phyloP scores from a whole-genome alignment of 768 basidiomycete genomes.

The Scleroderma bovista region DNA sequence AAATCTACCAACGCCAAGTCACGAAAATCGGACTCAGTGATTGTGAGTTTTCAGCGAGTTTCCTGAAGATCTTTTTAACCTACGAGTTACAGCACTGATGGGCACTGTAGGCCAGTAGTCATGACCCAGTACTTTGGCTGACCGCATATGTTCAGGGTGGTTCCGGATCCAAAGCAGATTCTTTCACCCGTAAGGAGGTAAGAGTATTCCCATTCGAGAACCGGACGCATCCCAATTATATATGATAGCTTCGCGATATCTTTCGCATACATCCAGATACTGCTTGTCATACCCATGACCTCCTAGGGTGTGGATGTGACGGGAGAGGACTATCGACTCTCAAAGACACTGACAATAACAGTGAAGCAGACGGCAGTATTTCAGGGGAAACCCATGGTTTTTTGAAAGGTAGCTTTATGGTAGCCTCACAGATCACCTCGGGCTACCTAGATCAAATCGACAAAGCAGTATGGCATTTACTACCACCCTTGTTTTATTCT shows the following conservation, averaged over 20 bases:
- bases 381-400: slow-evolving; percentile 26
- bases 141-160: slow-evolving; percentile 27
- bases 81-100: slow-evolving; percentile 51
- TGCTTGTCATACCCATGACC: slow-evolving; percentile 86
- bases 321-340: slow-evolving; percentile 8
- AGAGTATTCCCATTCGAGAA: slow-evolving; percentile 16
- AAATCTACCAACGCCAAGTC: slow-evolving; percentile 90
- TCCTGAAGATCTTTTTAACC: slow-evolving; percentile 7
- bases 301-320: slow-evolving; percentile 76
- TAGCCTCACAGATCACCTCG: slow-evolving; percentile 56
- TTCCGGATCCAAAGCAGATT: slow-evolving; percentile 68
- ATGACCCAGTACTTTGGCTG: slow-evolving; percentile 1
- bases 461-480: slow-evolving; percentile 43
- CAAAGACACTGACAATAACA: slow-evolving; percentile 1
- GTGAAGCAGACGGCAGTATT: slow-evolving; percentile 18
- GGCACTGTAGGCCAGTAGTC: slow-evolving; percentile 44
- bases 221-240: background rate
- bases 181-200: slow-evolving; percentile 84
- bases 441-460: slow-evolving; percentile 43
- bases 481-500: slow-evolving; percentile 2
- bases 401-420: slow-evolving; percentile 48
- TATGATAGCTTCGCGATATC: slow-evolving; percentile 75
- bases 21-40: slow-evolving; percentile 90
- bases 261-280: slow-evolving; percentile 82
- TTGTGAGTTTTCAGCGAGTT: slow-evolving; percentile 44